These are phyloP conservation scores for Mucor indicus DNA, from an alignment of 371 early-diverging fungal genomes.

Conservation along the genomic window DNA sequence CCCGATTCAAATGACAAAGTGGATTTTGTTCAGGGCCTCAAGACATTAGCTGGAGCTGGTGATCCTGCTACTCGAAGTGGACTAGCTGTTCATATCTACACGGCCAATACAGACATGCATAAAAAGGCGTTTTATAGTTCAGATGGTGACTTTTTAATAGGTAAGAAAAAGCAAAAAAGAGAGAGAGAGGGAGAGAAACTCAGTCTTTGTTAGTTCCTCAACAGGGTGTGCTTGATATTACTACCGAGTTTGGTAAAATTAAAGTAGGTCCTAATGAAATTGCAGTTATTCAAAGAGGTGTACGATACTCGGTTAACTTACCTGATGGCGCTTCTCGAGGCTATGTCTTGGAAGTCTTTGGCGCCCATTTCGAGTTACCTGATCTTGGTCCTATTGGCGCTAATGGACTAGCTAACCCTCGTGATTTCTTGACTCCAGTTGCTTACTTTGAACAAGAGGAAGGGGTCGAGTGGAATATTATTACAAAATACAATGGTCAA, in stretches of 20 bases:
- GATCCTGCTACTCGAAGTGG: conserved; percentile 78
- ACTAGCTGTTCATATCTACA: conserved; percentile 83
- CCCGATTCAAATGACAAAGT: conserved; percentile 46
- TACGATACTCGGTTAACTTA: conserved; percentile 78
- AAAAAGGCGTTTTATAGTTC: conserved; percentile 80
- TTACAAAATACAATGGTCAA: conserved; percentile 83
- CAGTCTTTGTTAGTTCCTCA: conserved; percentile 75
- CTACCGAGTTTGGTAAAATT: conserved; percentile 91
- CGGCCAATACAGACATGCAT: conserved; percentile 76
- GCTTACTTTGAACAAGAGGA: conserved; percentile 76
- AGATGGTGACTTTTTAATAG: conserved; percentile 93
- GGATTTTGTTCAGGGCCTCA: conserved; percentile 84
- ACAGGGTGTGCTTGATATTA: conserved; percentile 82
- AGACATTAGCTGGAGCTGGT: conserved; percentile 89
- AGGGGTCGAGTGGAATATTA: conserved; percentile 56
- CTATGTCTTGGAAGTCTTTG: conserved; percentile 88
- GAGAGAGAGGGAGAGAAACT: background rate
- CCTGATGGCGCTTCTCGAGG: conserved; percentile 88
- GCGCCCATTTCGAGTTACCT: conserved; percentile 89
- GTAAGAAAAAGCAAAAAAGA: conserved; percentile 33
- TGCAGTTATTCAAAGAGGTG: conserved; percentile 89
- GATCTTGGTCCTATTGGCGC: conserved; percentile 96
- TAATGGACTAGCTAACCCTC: conserved; percentile 93
- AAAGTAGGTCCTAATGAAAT: conserved; percentile 89
- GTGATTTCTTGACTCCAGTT: conserved; percentile 88